Evolutionary conservation across 495 filamentous ascomycete species (phyloP), one percentile per base, ranked within the genome.

Genomic region (Extremus antarcticus): DNA sequence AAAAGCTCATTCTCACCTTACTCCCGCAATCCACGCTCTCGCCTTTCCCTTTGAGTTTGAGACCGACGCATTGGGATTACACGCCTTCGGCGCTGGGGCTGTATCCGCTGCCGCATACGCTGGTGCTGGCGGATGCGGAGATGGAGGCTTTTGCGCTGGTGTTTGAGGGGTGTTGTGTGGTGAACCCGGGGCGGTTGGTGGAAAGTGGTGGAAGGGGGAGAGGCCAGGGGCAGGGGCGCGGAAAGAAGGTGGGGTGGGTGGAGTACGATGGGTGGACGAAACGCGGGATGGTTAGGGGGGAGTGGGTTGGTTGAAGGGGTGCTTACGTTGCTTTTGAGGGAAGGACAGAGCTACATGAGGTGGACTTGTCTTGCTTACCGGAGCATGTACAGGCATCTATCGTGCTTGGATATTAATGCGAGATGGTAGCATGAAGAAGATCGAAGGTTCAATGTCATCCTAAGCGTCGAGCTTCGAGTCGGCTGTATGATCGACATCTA

Each of bases 101-200:
- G 15, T 97, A 95, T 65, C 92, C 92, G 11, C 68, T 97, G 39
- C 92, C 92, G 3, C 91, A 85, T 15, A 80, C 84, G 0, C 62
- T 97, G 60, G 79, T 95, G 21, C 68, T 98, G 19, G 83, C 85
- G 3, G 92, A 98, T 63, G 73, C 85, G 3, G 85, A 90, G 35
- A 81, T 82, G 22, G 80, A 84, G 43, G 75, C 89, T 0, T 97
- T 94, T 64, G 82, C 82, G 54, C 72, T 95, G 43, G 92, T 86
- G 17, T 96, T 96, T 64, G 89, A 95, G 69, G 91, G 89, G 1
- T 97, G 92, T 63, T 84, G 90, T 74, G 91, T 95, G 1, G 86
- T 98, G 80, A 98, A 98, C 65, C 92, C 92, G 0, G 92, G 88
- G 11, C 74, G 75, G 45, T 70, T 96, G 43, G 70, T 90, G 46